phyloP scores from a whole-genome alignment of 2,329 filamentous ascomycete genomes.

The Escovopsis weberi region DNA sequence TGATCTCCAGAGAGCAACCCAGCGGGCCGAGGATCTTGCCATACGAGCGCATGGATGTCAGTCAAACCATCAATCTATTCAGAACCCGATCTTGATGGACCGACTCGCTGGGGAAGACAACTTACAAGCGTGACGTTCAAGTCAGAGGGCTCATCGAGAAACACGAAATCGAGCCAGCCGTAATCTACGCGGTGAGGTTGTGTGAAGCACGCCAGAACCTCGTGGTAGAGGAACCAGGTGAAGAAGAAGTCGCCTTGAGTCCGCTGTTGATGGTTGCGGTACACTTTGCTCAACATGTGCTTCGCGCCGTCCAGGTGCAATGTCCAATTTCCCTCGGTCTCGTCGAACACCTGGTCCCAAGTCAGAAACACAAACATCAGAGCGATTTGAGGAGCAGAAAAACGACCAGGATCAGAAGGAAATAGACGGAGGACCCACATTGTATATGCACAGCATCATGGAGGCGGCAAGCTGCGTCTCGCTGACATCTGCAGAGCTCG shows the following conservation, averaged over 20 bases:
- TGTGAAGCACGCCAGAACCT: conserved; percentile 30
- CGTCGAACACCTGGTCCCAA: conserved; percentile 28
- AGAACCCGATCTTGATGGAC: not conserved
- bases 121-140: conserved; percentile 6
- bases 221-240: conserved; percentile 33
- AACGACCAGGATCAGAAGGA: not conserved
- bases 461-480: conserved; percentile 29
- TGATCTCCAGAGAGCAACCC: conserved; percentile 31
- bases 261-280: conserved; percentile 9
- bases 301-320: conserved; percentile 30
- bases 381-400: not conserved
- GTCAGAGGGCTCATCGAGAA: conserved; percentile 2
- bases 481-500: conserved; percentile 10
- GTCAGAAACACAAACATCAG: not conserved
- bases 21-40: conserved; percentile 31
- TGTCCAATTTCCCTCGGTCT: conserved; percentile 30
- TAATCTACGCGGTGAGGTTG: conserved; percentile 13
- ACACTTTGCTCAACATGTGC: conserved; percentile 17
- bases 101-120: not conserved
- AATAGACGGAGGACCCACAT: conserved; percentile 17
- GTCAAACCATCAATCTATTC: not conserved
- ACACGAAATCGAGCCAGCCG: conserved; percentile 3
- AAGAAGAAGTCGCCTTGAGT: conserved; percentile 24
- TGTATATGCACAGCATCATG: conserved; percentile 37
- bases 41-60: not conserved